A percentile compares a stretch with the other conserved stretches of the same genome.
These are phyloP conservation scores for Brassica balearica DNA, from an alignment of 441 rosid genomes.

Conservation along the genomic window DNA sequence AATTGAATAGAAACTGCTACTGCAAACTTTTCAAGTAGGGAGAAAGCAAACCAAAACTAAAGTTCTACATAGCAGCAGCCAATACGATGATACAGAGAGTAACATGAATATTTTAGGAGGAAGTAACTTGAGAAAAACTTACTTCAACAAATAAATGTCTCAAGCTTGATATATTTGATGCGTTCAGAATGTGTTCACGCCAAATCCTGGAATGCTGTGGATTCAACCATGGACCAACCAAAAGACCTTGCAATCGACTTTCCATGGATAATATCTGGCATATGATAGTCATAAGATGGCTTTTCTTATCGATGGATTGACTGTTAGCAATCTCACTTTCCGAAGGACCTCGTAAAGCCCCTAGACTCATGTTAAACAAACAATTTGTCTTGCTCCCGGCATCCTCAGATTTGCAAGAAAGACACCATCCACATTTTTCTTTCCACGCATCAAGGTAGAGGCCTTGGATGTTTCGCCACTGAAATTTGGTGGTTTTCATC, in stretches of 20 bases:
- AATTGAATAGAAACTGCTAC: not conserved
- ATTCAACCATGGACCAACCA: constrained; percentile 91
- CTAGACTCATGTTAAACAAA: constrained; percentile 66
- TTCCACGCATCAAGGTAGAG: constrained; percentile 52
- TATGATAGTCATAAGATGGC: constrained; percentile 62
- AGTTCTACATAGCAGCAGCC: constrained; percentile 18
- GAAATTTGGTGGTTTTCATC: constrained; percentile 60
- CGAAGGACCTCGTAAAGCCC: constrained; percentile 53
- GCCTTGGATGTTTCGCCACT: constrained; percentile 62
- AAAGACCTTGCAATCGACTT: constrained; percentile 80
- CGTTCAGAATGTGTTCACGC: constrained; percentile 63
- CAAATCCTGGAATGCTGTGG: constrained; percentile 67
- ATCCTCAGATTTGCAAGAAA: constrained; percentile 72
- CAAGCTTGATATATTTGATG: constrained; percentile 37
- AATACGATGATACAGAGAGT: not conserved
- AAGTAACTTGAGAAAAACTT: no score
- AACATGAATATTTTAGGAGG: constrained; percentile 17
- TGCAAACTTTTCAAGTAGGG: constrained; percentile 29
- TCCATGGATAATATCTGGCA: constrained; percentile 69
- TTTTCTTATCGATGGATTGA: constrained; percentile 49
- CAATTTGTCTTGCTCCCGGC: constrained; percentile 71
- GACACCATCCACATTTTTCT: constrained; percentile 99
- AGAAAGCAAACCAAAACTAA: constrained; percentile 21
- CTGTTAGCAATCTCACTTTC: constrained; percentile 52
- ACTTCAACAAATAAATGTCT: no score